Conservation (phyloP, 164 flowering plant genomes). For the Akebia trifoliata region DNA sequence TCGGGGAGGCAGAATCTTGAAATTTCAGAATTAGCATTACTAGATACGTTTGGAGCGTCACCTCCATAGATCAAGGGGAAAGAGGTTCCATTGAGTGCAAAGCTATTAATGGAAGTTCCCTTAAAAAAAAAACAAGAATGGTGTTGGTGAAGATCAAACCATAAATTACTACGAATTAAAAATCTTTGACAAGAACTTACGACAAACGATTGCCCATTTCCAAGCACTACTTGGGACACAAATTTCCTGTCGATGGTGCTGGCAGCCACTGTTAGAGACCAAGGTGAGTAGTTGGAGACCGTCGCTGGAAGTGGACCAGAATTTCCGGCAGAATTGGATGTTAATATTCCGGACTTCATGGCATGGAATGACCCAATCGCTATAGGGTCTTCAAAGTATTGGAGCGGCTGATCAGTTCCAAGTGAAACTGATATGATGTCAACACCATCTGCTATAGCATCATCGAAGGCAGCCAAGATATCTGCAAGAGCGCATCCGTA, state of each 20-base stretch:
- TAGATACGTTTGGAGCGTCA: conserved; percentile 14
- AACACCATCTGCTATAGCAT: conserved; percentile 26
- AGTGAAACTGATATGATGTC: conserved; percentile 24
- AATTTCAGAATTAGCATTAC: neutral
- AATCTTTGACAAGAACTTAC: conserved; percentile 12
- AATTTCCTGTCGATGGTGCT: conserved; percentile 26
- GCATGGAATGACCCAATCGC: conserved; percentile 29
- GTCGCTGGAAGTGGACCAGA: conserved; percentile 11
- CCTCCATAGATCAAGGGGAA: conserved; percentile 21
- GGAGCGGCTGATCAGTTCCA: neutral
- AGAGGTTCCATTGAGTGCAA: conserved; percentile 12
- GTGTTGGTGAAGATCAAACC: neutral
- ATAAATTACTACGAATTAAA: neutral
- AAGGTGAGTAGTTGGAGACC: conserved; percentile 20
- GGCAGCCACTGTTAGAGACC: conserved; percentile 28
- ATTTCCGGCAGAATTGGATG: conserved; percentile 24
- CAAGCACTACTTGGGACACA: conserved; percentile 18
- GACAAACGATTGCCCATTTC: conserved; percentile 14
- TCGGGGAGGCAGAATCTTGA: conserved; percentile 4
- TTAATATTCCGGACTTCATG: conserved; percentile 22
- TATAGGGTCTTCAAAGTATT: conserved; percentile 22
- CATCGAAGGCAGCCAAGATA: conserved; percentile 25
- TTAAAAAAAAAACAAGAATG: conserved; percentile 6
- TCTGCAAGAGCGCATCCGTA: conserved; percentile 19
- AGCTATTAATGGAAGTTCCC: conserved; percentile 12